Evolutionary conservation across 2,329 filamentous ascomycete genomes (phyloP).

Genomic region (Fusarium sp.): DNA sequence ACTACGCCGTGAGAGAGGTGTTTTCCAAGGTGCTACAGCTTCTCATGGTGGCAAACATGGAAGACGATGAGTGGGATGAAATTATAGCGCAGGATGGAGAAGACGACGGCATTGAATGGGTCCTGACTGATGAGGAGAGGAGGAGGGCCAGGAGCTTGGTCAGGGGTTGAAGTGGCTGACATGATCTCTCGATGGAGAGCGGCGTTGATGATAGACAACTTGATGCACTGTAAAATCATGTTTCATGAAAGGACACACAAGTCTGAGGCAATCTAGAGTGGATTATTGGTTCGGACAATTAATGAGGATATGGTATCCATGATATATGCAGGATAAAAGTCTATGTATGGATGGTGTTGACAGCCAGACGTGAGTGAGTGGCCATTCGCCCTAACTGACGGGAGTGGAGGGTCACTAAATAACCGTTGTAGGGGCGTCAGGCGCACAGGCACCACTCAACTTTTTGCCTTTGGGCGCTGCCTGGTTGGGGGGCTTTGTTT

Average conservation of each 20-base stretch:
- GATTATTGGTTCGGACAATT: background rate
- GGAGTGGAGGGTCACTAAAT: slow-evolving; percentile 18
- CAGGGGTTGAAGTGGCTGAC: slow-evolving; percentile 37
- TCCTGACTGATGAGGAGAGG: slow-evolving; percentile 76
- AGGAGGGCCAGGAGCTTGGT: slow-evolving; percentile 75
- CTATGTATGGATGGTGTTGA: background rate
- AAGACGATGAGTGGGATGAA: slow-evolving; percentile 94
- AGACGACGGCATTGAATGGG: slow-evolving; percentile 72
- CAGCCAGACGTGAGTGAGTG: background rate
- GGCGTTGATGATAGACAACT: slow-evolving; percentile 27
- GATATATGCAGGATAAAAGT: background rate
- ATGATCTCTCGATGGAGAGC: slow-evolving; percentile 16
- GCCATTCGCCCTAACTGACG: background rate
- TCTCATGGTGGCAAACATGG: slow-evolving; percentile 88
- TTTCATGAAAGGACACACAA: background rate
- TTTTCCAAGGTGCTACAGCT: slow-evolving; percentile 82
- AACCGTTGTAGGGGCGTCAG: slow-evolving; percentile 24
- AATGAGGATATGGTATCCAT: background rate
- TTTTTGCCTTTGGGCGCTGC: slow-evolving; percentile 15
- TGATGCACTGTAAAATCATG: slow-evolving; percentile 22
- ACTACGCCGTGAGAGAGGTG: slow-evolving; percentile 78
- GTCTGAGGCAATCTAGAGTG: slow-evolving; percentile 3
- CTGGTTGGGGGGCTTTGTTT: background rate
- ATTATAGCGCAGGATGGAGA: slow-evolving; percentile 61
- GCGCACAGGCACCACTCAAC: slow-evolving; percentile 8